Conservation (phyloP, 768 basidiomycete species). For the Rhizopogon roseolus region DNA sequence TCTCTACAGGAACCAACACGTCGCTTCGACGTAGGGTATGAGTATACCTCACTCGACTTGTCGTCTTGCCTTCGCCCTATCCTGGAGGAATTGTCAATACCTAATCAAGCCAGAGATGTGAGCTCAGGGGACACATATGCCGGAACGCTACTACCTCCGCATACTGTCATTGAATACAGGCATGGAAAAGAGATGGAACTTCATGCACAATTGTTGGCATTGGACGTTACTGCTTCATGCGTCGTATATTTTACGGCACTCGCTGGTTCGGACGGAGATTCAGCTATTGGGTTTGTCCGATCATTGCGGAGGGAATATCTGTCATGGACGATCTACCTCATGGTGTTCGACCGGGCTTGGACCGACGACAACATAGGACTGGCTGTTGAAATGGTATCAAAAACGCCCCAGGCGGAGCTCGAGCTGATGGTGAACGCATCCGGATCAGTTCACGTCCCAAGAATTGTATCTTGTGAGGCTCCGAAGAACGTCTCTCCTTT, state of each 20-base stretch:
- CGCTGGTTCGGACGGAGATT: constrained; percentile 24
- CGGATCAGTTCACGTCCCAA: background rate
- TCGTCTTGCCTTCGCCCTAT: background rate
- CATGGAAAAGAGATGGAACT: background rate
- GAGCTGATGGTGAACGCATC: background rate
- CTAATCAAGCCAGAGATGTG: background rate
- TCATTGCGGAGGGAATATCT: constrained; percentile 26
- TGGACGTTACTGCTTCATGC: constrained; percentile 6
- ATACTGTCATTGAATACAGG: background rate
- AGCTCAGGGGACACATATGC: background rate
- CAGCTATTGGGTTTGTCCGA: constrained; percentile 26
- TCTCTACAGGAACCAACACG: background rate
- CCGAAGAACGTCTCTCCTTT: background rate
- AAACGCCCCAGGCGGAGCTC: background rate
- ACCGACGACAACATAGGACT: background rate
- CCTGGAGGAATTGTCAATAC: background rate
- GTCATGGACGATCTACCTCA: constrained; percentile 24
- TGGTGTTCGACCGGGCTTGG: constrained; percentile 19
- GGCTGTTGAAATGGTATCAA: background rate
- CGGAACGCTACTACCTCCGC: background rate
- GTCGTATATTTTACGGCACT: constrained; percentile 25
- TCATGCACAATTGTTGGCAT: background rate
- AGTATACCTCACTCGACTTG: background rate
- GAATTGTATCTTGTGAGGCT: background rate
- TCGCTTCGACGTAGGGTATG: background rate